Evolutionary conservation across 176 grass and related monocot species (phyloP), one percentile per base, ranked within the genome.

Genomic region (Aegilops umbellulata): DNA sequence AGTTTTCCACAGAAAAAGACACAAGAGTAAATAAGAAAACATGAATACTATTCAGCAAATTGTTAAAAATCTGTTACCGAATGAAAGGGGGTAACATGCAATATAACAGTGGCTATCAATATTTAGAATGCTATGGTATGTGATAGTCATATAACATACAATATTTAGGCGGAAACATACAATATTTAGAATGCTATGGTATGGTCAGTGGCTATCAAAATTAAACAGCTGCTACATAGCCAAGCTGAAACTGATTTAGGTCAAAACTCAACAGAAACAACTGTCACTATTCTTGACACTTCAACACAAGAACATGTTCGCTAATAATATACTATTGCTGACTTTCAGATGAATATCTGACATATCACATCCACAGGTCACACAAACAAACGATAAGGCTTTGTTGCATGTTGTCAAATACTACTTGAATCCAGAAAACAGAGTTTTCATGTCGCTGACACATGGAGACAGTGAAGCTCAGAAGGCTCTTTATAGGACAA

Each of bases 1-100:
- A 89, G 32, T 89, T 85, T 68, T 20, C 8, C 77, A 80, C 35
- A 67, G 35, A 3, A 22, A 53, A 61, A 30, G 31, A 78, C 74
- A 47, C 1, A 41, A 57, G 51, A 84, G 8, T 23, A 76, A 49
- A 84, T 29, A 17, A 29, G 15, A 76, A 61, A 42, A 14, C 69
- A 85, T 22, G n/a, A 46, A 89, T 65, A 7, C 47, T 35, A 85
- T 60, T 20, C 6, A 8, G 27, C n/a, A 46, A 67, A 58, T 35
- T 19, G 46, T 74, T 14, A 1, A 74, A 80, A 60, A 74, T 38
- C 31, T 32, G 16, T 12, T 10, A 68, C 60, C 1, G 26, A 55
- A 55, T 0, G 62, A 58, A 77, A 46, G 61, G 44, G 36, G 10
- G 49, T 77, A 55, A 58, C 53, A 22, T 51, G 47, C 47, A 51